Base-by-base conservation (phyloP, 129 eudicot genomes). In the Saussurea involucrata region DNA sequence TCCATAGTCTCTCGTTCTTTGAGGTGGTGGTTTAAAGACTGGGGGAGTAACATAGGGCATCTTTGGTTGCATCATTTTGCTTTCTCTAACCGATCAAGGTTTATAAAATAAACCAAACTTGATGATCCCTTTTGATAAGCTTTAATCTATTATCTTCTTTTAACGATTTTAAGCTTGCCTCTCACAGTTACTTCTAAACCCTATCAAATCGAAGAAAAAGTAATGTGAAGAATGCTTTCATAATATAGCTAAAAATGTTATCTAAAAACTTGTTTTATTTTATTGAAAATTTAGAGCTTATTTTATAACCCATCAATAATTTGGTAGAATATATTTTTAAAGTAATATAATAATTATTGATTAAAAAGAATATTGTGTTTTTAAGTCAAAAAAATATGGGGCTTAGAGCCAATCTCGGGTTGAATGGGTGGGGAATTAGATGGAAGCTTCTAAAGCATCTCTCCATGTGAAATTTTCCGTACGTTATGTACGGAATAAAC, bases 401-500 rank as follows among this genome's bases (percentile, higher is more conserved):
- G 58, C 1, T 49, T 53, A 53, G 61, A 53, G 61, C 61, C 61
- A 53, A 53, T 53, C 24, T 53, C 61, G 61, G 61, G 2, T 53
- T n/a, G 61, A 37, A 7, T 37, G 44, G 44, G 13, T 37, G 44
- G 1, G 10, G 44, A 37, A 37, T 37, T 37, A 37, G 10, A 37
- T 1, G 8, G 61, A 53, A 53, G 61, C 8, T 53, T 53, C 61
- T 53, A 53, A 68, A 67, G 72, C 28, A 68, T 68, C 55, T 68
- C 10, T 22, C 18, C 55, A n/a, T 8, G 55, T 68, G 27, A 40
- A 68, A 33, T 2, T 36, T 34, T 34, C 72, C 72, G 72, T 68
- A 68, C 72, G 27, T 68, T 18, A 34, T 34, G 72, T 68, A 68
- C 72, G 72, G 72, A n/a, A 10, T 0, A 53, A n/a, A 53, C 22